Evolutionary conservation across 352 stramenopile species (phyloP).

Genomic region (Globisporangium iwayamae): DNA sequence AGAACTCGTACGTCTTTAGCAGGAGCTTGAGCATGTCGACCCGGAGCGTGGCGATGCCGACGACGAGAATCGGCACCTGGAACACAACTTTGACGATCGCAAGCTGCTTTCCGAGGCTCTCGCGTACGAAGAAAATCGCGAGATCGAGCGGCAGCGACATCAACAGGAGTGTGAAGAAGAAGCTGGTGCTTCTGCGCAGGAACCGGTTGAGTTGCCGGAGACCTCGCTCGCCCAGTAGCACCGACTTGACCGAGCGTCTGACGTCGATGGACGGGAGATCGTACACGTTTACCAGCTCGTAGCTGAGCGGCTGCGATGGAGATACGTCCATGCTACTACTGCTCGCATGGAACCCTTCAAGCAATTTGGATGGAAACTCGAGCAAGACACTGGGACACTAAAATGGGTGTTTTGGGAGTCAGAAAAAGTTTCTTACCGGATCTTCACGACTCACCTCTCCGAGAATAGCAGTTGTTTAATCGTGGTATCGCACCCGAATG

Average conservation of each 20-base stretch:
- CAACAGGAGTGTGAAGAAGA: background rate
- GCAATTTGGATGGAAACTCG: too few species aligned
- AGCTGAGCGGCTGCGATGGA: background rate
- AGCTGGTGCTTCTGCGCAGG: too few species aligned
- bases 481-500: too few species aligned
- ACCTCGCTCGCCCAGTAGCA: background rate
- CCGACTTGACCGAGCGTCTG: constrained; percentile 9
- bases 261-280: constrained; percentile 10
- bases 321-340: background rate
- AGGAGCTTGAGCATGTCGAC: constrained; percentile 10
- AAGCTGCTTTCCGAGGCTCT: background rate
- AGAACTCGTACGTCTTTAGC: constrained; percentile 14
- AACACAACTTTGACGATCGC: constrained; percentile 1
- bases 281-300: constrained; percentile 8
- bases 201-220: background rate
- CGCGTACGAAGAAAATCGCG: constrained; percentile 4
- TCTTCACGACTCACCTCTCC: too few species aligned
- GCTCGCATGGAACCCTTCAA: background rate
- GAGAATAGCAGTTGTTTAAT: too few species aligned
- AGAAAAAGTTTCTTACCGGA: too few species aligned
- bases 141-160: constrained; percentile 5
- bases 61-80: background rate
- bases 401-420: too few species aligned
- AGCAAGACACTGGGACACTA: too few species aligned
- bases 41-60: background rate